Evolutionary conservation across 805 yeast genomes (phyloP).

Genomic region (Suhomyces sp.): DNA sequence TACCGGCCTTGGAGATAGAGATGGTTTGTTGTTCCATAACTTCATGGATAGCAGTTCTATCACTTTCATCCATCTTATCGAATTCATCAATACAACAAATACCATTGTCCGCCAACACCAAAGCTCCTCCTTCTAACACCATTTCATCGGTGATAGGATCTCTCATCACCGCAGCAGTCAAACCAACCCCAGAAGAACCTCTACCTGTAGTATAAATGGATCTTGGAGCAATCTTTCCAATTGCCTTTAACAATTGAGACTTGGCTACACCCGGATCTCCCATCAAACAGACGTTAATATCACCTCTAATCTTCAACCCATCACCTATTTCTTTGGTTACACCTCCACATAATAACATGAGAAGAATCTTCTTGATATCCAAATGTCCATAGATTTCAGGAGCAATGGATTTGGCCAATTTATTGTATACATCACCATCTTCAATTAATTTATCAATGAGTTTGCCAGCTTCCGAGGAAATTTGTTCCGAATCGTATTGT

Average conservation of each 20-base stretch:
- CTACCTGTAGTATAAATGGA: constrained; percentile 98
- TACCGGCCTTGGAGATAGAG: constrained; percentile 96
- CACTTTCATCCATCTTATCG: constrained; percentile 97
- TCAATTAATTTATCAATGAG: constrained; percentile 55
- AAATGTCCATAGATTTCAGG: constrained; percentile 96
- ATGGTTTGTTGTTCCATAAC: constrained; percentile 99
- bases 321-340: constrained; percentile 93
- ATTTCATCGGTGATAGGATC: constrained; percentile 99
- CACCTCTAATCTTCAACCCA: constrained; percentile 97
- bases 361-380: constrained; percentile 88
- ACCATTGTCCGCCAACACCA: constrained; percentile 95
- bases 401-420: constrained; percentile 85
- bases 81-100: constrained; percentile 98
- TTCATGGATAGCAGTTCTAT: constrained; percentile 97
- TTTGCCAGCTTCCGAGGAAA: constrained; percentile 55
- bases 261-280: constrained; percentile 99
- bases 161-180: constrained; percentile 98
- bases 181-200: constrained; percentile 98
- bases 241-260: constrained; percentile 89
- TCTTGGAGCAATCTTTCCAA: constrained; percentile 90
- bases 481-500: constrained; percentile 67
- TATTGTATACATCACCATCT: constrained; percentile 73
- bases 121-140: constrained; percentile 97
- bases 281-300: constrained; percentile 92
- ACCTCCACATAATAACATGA: constrained; percentile 88